Evolutionary conservation across 1,284 basidiomycete species (phyloP).

Genomic region (Pseudozyma flocculosa): DNA sequence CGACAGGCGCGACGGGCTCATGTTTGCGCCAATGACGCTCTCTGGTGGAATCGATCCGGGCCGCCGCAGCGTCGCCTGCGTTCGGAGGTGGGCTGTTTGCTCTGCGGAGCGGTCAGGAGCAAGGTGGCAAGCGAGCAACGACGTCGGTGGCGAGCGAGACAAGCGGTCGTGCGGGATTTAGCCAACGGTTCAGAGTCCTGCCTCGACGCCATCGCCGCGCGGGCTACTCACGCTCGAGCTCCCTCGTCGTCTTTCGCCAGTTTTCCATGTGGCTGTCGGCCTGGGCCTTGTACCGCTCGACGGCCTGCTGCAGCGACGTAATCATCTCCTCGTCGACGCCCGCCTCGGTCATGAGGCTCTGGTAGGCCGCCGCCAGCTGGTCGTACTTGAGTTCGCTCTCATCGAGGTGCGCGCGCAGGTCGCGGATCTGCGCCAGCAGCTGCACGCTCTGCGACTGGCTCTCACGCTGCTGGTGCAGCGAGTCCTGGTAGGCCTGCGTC

Average conservation of each 20-base stretch:
- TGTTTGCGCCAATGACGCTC: constrained; percentile 1
- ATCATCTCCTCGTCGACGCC: constrained; percentile 40
- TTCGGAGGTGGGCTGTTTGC: constrained; percentile 14
- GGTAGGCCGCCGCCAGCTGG: constrained; percentile 34
- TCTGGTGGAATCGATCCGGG: constrained; percentile 17
- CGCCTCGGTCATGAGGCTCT: constrained; percentile 26
- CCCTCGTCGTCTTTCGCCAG: constrained; percentile 30
- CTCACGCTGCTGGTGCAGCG: constrained; percentile 71
- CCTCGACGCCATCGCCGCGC: too few species aligned
- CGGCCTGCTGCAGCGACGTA: constrained; percentile 18
- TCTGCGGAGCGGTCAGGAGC: neutral
- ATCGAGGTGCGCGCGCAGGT: constrained; percentile 75
- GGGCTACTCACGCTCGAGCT: constrained; percentile 20
- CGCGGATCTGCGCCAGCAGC: constrained; percentile 78
- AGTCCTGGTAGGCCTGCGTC: constrained; percentile 74
- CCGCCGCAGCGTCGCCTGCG: constrained; percentile 7
- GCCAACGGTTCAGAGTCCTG: too few species aligned
- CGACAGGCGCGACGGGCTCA: constrained; percentile 12
- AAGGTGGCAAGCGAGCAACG: too few species aligned
- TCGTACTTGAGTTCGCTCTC: constrained; percentile 67
- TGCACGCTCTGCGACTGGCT: constrained; percentile 79
- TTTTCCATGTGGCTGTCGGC: constrained; percentile 42
- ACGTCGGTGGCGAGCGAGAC: too few species aligned
- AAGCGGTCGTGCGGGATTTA: too few species aligned
- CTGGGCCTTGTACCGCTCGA: constrained; percentile 41